phyloP scores from a whole-genome alignment of 176 grass and related monocot species.

The Musa itinerans region DNA sequence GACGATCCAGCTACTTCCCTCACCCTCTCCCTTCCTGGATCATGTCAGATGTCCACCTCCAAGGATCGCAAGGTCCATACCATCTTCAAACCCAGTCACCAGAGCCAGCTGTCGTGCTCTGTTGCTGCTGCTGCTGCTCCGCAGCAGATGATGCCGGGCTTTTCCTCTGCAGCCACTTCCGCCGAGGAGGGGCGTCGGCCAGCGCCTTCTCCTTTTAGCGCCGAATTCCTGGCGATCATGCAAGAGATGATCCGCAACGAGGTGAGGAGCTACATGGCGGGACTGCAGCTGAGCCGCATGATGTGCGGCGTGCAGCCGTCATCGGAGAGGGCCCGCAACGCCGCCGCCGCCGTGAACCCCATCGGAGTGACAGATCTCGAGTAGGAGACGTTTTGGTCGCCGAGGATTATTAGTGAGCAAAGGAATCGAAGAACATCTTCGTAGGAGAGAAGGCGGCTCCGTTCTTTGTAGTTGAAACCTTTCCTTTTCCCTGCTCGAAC shows the following conservation, averaged over 20 bases:
- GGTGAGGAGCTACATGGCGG: constrained; percentile 69
- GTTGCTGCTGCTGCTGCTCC: background rate
- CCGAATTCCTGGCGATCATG: constrained; percentile 54
- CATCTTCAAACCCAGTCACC: constrained; percentile 35
- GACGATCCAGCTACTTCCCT: constrained; percentile 57
- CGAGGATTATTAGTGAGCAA: no score
- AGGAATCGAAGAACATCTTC: no score
- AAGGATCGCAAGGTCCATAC: background rate
- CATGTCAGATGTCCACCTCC: constrained; percentile 4
- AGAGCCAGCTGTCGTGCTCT: constrained; percentile 28
- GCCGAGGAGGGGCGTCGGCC: background rate
- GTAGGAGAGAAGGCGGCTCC: no score
- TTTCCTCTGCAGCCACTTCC: background rate
- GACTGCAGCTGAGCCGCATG: constrained; percentile 30
- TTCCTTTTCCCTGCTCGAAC: no score
- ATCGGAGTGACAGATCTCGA: constrained; percentile 76
- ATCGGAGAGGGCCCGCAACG: constrained; percentile 27
- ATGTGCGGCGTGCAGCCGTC: constrained; percentile 3
- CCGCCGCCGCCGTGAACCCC: constrained; percentile 35
- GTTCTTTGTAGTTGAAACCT: no score
- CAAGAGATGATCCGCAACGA: constrained; percentile 82
- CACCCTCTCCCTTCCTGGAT: constrained; percentile 53
- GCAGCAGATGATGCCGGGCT: background rate
- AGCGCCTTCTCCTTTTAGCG: constrained; percentile 19
- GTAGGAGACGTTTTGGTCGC: constrained; percentile 15